phyloP scores from a whole-genome alignment of 306 rosid genomes.

The Cicer arietinum region DNA sequence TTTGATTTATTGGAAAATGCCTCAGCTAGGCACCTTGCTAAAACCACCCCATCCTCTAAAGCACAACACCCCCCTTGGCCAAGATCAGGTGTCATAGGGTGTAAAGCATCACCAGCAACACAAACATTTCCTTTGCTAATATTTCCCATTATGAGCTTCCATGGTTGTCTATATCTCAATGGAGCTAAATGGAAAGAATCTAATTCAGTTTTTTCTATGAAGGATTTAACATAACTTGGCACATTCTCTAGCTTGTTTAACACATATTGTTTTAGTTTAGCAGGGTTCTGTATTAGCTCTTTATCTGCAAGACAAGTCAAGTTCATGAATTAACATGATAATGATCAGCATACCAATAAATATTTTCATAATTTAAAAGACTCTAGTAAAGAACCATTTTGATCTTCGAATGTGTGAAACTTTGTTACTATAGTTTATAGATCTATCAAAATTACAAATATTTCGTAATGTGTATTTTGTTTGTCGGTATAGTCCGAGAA shows the following conservation, averaged over 20 bases:
- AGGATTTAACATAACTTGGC: slow-evolving; percentile 48
- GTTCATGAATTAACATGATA: background rate
- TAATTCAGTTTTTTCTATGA: slow-evolving; percentile 53
- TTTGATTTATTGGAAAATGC: slow-evolving; percentile 45
- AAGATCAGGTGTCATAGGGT: slow-evolving; percentile 72
- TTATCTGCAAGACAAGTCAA: slow-evolving; percentile 48
- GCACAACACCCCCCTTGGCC: slow-evolving; percentile 75
- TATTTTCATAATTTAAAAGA: background rate
- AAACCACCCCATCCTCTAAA: slow-evolving; percentile 64
- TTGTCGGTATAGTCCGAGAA: too few relatives aligned
- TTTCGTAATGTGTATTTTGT: too few relatives aligned
- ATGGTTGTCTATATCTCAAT: slow-evolving; percentile 61
- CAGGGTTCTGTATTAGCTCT: slow-evolving; percentile 48
- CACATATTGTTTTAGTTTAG: slow-evolving; percentile 56
- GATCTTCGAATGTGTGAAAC: too few relatives aligned
- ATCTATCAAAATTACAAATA: too few relatives aligned
- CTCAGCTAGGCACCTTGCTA: slow-evolving; percentile 68
- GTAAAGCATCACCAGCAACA: slow-evolving; percentile 77
- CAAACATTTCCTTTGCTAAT: slow-evolving; percentile 70
- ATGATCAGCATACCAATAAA: background rate
- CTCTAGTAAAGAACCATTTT: too few relatives aligned
- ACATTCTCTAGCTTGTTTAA: slow-evolving; percentile 57
- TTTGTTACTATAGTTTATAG: too few relatives aligned
- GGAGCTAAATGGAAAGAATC: slow-evolving; percentile 44
- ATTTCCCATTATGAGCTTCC: slow-evolving; percentile 68